Base-by-base conservation (phyloP, 1,284 basidiomycete species). In the Mycosarcoma mackinlayi region DNA sequence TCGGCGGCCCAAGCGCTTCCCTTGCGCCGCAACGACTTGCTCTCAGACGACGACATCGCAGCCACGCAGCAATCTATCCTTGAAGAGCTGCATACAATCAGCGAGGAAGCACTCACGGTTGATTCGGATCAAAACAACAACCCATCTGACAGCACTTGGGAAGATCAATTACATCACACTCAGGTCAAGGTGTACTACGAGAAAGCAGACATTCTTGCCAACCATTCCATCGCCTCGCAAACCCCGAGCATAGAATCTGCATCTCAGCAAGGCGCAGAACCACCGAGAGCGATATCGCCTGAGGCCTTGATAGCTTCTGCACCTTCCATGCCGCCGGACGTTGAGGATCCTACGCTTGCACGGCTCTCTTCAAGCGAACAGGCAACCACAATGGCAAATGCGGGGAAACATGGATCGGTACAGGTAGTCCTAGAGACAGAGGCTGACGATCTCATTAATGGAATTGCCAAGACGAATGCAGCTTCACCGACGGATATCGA, bases 71-170 rank as follows among this genome's bases (percentile, higher is more conserved):
- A 55, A 18, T 68, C 69, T 19, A 53, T 72, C 2, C 46, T 72
- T 21, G 55, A 72, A 42, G 69, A 72, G 39, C 50, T 72, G 44
- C 69, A 68, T 47, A 47, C 51, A 30, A 72, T 72, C 25, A 58
- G 59, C 41, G 60, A 72, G 37, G 59, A 72, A 28, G 56, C 39
- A 10, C 42, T 54, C 28, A 19, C 19, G 10, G 25, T 21, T 21
- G 34, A 25, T 6, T 18, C 30, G 10, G 24, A 50, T 11, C 38
- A 35, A 4, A n/a, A 25, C 18, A 14, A 35, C 2, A 40, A 6
- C 7, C 10, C 10, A 11, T 16, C 25, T 21, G 19, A 42, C 8
- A 35, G 21, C 19, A 16, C 9, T 23, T 6, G 21, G 11, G 33
- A 23, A 21, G 30, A 19, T 21, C 25, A 28, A 16, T 24, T 19